A percentile compares a stretch with the other conserved stretches of the same genome.
These are phyloP conservation scores for Floccularia luteovirens DNA, from an alignment of 768 basidiomycete species.

Conservation along the genomic window DNA sequence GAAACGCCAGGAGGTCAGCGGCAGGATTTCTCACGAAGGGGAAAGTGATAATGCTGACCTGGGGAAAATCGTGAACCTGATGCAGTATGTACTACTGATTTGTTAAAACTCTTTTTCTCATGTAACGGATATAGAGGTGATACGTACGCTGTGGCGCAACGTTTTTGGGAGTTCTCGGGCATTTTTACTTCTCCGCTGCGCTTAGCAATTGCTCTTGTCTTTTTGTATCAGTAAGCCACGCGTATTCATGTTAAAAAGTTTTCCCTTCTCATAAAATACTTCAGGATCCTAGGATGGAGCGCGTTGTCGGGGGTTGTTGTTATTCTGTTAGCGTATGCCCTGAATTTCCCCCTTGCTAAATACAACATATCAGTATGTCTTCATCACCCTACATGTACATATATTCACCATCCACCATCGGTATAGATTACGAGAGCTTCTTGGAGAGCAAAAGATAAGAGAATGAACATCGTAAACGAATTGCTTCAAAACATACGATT, in stretches of 20 bases:
- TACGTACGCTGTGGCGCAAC: constrained; percentile 59
- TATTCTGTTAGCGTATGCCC: constrained; percentile 47
- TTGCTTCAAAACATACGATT: constrained; percentile 69
- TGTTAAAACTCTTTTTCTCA: background rate
- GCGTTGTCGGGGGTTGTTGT: constrained; percentile 65
- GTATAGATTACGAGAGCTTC: constrained; percentile 45
- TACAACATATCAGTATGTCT: constrained; percentile 52
- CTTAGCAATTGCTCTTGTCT: constrained; percentile 57
- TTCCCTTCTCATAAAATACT: constrained; percentile 4
- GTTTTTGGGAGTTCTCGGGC: constrained; percentile 68
- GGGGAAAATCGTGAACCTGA: constrained; percentile 68
- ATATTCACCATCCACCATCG: background rate
- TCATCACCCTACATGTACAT: background rate
- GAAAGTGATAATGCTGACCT: constrained; percentile 43
- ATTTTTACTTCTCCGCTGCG: constrained; percentile 58
- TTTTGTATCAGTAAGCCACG: constrained; percentile 58
- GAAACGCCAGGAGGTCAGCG: constrained; percentile 49
- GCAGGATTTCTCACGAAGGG: constrained; percentile 29
- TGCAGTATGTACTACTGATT: constrained; percentile 43
- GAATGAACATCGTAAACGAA: constrained; percentile 72
- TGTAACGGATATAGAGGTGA: constrained; percentile 42
- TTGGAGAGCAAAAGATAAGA: constrained; percentile 57
- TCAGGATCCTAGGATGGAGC: constrained; percentile 71
- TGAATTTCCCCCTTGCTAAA: constrained; percentile 65
- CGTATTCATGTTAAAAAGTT: background rate